Percentiles rank a stretch among this genome's conserved stretches.
These are phyloP conservation scores for Margaritispora aquatica DNA, from an alignment of 495 filamentous ascomycete species.

Conservation along the genomic window DNA sequence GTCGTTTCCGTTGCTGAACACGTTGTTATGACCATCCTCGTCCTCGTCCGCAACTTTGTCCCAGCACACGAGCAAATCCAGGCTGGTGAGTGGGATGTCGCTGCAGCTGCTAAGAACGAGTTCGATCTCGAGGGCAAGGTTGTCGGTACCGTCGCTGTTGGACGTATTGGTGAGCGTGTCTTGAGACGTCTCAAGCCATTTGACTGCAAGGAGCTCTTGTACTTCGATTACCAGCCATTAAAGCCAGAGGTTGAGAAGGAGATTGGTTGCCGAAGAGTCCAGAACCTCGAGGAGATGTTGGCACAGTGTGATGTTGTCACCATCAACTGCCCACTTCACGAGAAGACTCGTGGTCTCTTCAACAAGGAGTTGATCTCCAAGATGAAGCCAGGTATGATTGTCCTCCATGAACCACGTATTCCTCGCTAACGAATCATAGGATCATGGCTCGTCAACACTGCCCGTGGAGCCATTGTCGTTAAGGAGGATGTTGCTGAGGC, in stretches of 20 bases:
- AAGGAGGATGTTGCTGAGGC: slow-evolving; percentile 98
- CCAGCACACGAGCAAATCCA: slow-evolving; percentile 93
- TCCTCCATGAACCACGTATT: not conserved
- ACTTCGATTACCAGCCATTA: slow-evolving; percentile 98
- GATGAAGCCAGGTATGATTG: slow-evolving; percentile 73
- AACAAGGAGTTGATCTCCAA: slow-evolving; percentile 99
- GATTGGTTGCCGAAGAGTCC: slow-evolving; percentile 89
- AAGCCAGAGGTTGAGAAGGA: slow-evolving; percentile 82
- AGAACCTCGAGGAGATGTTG: slow-evolving; percentile 87
- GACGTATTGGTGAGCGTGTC: slow-evolving; percentile 97
- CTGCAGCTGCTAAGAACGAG: slow-evolving; percentile 93
- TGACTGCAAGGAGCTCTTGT: slow-evolving; percentile 99
- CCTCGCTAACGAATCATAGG: slow-evolving; percentile 29
- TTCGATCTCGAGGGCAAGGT: slow-evolving; percentile 97
- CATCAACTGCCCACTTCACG: slow-evolving; percentile 98
- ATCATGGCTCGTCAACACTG: slow-evolving; percentile 96
- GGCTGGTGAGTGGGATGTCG: slow-evolving; percentile 89
- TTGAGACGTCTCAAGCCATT: slow-evolving; percentile 91
- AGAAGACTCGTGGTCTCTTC: slow-evolving; percentile 93
- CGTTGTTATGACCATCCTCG: slow-evolving; percentile 97
- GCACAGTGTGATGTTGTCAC: slow-evolving; percentile 96
- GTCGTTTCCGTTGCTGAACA: slow-evolving; percentile 90
- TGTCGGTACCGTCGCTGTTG: slow-evolving; percentile 94
- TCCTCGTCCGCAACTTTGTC: slow-evolving; percentile 95
- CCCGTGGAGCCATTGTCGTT: slow-evolving; percentile 96